A percentile compares a stretch with the other conserved stretches of the same genome.
These are phyloP conservation scores for Cyclotella choctawhatcheeana DNA, from an alignment of 108 stramenopile genomes.

Conservation along the genomic window DNA sequence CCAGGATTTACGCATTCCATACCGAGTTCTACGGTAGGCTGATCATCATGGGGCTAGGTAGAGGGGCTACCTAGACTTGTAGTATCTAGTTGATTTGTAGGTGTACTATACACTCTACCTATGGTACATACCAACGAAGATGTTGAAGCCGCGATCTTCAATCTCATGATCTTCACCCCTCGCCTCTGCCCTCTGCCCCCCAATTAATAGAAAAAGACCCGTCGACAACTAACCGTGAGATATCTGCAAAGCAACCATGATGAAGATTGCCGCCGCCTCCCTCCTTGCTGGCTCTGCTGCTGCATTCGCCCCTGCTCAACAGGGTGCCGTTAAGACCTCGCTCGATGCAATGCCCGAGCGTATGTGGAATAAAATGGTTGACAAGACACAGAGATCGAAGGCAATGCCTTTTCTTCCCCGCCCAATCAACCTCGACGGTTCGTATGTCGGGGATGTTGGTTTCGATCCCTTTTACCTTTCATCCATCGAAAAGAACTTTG, in stretches of 20 bases:
- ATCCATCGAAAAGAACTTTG: constrained; percentile 90
- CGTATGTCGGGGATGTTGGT: constrained; percentile 88
- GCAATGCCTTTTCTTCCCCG: constrained; percentile 87
- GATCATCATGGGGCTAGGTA: too few species aligned
- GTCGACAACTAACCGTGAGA: too few species aligned
- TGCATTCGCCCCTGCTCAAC: constrained; percentile 76
- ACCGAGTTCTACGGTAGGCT: too few species aligned
- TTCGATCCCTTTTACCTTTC: constrained; percentile 95
- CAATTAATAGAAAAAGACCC: too few species aligned
- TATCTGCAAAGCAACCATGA: constrained; percentile 58
- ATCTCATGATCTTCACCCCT: too few species aligned
- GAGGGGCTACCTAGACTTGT: too few species aligned
- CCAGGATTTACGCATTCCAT: too few species aligned
- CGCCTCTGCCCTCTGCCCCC: too few species aligned
- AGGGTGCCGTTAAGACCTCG: constrained; percentile 50
- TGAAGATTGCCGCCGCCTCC: constrained; percentile 79
- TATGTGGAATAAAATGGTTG: constrained; percentile 90
- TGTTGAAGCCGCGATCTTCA: too few species aligned
- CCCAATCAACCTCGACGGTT: constrained; percentile 87
- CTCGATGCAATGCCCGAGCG: constrained; percentile 81
- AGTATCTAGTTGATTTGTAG: too few species aligned
- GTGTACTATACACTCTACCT: too few species aligned
- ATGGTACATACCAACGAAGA: too few species aligned
- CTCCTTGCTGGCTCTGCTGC: constrained; percentile 79
- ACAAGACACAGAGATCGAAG: constrained; percentile 78